Evolutionary conservation across 2,329 filamentous ascomycete species (phyloP), one percentile per base, ranked within the genome.

Genomic region (Parascedosporium putredinis): DNA sequence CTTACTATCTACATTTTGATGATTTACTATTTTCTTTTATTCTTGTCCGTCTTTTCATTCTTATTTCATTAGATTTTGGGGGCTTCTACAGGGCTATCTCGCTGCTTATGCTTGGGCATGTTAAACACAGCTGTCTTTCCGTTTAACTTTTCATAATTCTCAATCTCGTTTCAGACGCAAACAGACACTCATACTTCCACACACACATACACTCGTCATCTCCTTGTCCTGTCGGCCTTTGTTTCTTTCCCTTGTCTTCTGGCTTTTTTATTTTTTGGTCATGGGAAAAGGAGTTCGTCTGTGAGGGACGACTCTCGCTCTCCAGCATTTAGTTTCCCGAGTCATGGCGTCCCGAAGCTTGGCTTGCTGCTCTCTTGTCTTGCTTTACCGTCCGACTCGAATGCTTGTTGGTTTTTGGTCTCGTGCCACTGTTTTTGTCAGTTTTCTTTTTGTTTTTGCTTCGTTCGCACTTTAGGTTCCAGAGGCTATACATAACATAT

Each of bases 191-290:
- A 31, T 6, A 31, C 27, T 7, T 31, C 27, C 6, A 6, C 12
- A 7, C 27, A 12, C 27, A 31, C 10, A 24, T 16, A n/a, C 10
- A 31, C 6, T 31, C n/a, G 24, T 44, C 33, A 18, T 25, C 36
- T 47, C 14, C 44, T 18, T 48, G 43, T 54, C 47, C 31, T 20
- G 24, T 46, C 29, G 23, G 34, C 43, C 47, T 25, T 50, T 44
- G 51, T 48, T 31, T 33, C 24, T 48, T 22, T 36, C 12, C 27
- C 12, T 31, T 31, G 6, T 31, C 18, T 47, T 45, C 55, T 53
- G 52, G 50, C 53, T 52, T 45, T 51, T 57, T 51, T 54, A 50
- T 55, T 53, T 45, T 48, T 44, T 52, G 50, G 53, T 58, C n/a
- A n/a, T n/a, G n/a, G n/a, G n/a, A n/a, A n/a, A n/a, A n/a, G n/a